Conservation (phyloP, 441 rosid species). For the Gossypium schwendimanii region DNA sequence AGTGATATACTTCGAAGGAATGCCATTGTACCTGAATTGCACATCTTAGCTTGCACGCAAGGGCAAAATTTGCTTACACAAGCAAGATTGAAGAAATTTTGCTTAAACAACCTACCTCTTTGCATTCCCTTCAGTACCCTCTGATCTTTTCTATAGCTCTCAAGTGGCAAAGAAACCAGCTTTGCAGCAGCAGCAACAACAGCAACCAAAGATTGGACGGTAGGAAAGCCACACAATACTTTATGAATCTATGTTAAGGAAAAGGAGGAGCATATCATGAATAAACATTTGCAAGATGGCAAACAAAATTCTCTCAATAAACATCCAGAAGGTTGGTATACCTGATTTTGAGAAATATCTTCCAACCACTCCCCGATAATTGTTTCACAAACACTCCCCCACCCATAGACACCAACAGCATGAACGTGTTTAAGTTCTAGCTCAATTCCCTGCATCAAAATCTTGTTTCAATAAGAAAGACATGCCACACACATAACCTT, state of each 20-base stretch:
- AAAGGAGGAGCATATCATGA: conserved; percentile 13
- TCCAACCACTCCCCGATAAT: conserved; percentile 94
- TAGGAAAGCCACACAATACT: conserved; percentile 67
- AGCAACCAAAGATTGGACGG: conserved; percentile 75
- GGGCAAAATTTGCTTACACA: background rate
- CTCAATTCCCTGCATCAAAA: conserved; percentile 77
- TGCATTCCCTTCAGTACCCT: conserved; percentile 86
- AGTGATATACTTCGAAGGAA: conserved; percentile 90
- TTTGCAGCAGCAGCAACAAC: conserved; percentile 80
- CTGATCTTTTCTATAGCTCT: conserved; percentile 82
- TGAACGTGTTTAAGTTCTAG: conserved; percentile 90
- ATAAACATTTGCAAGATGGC: conserved; percentile 13
- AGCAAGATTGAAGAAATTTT: conserved; percentile 7
- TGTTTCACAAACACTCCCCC: conserved; percentile 85
- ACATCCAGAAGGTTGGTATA: conserved; percentile 16
- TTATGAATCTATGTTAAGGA: conserved; percentile 55
- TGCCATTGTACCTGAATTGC: conserved; percentile 67
- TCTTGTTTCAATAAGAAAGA: conserved; percentile 15
- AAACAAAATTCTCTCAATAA: conserved; percentile 7
- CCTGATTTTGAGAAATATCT: conserved; percentile 98
- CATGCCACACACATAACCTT: background rate
- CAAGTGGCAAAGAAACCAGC: conserved; percentile 82
- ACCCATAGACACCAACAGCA: conserved; percentile 85
- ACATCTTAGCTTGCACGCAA: conserved; percentile 9
- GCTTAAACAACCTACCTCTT: conserved; percentile 56